phyloP scores from a whole-genome alignment of 129 eudicot species.

The Apium graveolens region DNA sequence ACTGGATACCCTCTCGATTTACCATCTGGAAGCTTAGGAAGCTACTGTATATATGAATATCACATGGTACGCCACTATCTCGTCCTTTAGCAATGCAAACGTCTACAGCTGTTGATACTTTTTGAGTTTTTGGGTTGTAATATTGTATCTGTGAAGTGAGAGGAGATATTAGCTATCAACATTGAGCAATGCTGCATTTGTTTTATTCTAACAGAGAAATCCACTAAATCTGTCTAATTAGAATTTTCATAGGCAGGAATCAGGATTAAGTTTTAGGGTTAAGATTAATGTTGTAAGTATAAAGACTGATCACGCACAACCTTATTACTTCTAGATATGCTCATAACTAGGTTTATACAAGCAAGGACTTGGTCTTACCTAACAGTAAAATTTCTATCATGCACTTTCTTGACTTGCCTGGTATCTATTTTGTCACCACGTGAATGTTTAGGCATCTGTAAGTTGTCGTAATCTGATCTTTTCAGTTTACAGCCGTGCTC shows the following conservation, averaged over 20 bases:
- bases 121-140: background rate
- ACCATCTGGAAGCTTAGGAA: conserved; percentile 98
- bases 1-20: conserved; percentile 98
- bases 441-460: conserved; percentile 1
- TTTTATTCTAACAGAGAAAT: background rate
- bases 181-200: background rate
- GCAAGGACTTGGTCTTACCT: too few species aligned
- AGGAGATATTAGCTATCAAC: background rate
- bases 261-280: background rate
- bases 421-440: background rate
- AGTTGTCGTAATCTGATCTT: background rate
- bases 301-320: background rate
- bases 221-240: too few species aligned
- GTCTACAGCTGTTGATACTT: background rate
- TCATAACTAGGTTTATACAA: background rate
- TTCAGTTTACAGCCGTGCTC: conserved; percentile 72
- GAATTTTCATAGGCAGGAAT: too few species aligned
- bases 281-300: background rate
- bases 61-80: conserved; percentile 64
- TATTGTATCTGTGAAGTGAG: background rate
- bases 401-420: background rate
- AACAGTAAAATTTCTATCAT: background rate
- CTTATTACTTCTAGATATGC: background rate
- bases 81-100: background rate
- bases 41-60: conserved; percentile 97